Evolutionary conservation across 257 asterid genomes (phyloP), one percentile per base, ranked within the genome.

Genomic region (Solanum sitiens): DNA sequence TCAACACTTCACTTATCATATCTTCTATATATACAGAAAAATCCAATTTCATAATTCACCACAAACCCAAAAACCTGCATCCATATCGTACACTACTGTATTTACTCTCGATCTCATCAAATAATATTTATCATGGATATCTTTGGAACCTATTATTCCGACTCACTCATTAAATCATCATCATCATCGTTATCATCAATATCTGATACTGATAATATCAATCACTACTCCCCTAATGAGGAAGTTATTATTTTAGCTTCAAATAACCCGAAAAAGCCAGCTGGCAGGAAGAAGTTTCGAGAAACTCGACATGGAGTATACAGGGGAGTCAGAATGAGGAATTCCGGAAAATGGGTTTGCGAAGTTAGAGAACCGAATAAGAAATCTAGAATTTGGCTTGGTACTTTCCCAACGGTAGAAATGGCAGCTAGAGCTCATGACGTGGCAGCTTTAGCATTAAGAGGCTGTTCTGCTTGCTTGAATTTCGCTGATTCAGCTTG

Each of bases 391-490:
- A 95, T 95, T 16, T 94, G 98, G 98, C 92, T 95, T 0, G 98
- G 98, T 3, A 94, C 98, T 0, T 95, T 87, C 67, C 92, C 93
- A 3, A 94, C 94, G 0, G 91, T 89, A 0, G 96, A 92, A 16
- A 94, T 94, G 98, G 96, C 96, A 1, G 98, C 96, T 23, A 92
- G 95, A 59, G 96, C 98, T 0, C 93, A 94, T 65, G 98, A 95
- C 8, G 98, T 95, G 76, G 95, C 95, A 2, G 98, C 95, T 2
- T 53, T 95, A 3, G 96, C 98, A 0, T 85, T 95, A 10, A 84
- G 95, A 4, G 98, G 98, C 23, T 86, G 88, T 12, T 91, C 93
- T 6, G 98, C 95, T n/a, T 90, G 94, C 71, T 75, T 95, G 67
- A 94, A 95, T 16, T 95, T 94, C 13, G 94, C 94, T 1, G 98